phyloP scores from a whole-genome alignment of 495 filamentous ascomycete genomes.

The Annulohypoxylon stygium region DNA sequence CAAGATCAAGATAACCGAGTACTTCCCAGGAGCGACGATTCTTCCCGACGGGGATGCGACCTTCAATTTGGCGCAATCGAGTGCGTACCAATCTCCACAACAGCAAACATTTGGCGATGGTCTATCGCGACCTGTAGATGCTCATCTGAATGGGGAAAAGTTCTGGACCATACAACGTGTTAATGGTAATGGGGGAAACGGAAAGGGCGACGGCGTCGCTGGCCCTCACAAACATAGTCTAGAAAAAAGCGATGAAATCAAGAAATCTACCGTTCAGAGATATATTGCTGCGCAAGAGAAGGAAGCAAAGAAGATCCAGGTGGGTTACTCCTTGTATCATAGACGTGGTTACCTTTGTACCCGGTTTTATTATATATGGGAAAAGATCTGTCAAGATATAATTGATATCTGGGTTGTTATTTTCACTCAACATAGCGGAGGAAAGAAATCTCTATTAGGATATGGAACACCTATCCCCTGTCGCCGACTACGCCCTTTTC shows the following conservation, averaged over 20 bases:
- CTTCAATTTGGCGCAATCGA: slow-evolving; percentile 32
- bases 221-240: slow-evolving; percentile 81
- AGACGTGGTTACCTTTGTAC: slow-evolving; percentile 32
- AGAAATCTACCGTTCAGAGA: slow-evolving; percentile 84
- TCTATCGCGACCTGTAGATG: slow-evolving; percentile 29
- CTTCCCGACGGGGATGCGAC: slow-evolving; percentile 39
- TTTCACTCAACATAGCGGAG: slow-evolving; percentile 19
- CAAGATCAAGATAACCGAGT: slow-evolving; percentile 93
- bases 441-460: slow-evolving; percentile 15
- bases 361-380: slow-evolving; percentile 40
- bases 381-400: slow-evolving; percentile 23
- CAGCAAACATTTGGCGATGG: slow-evolving; percentile 43
- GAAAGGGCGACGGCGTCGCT: slow-evolving; percentile 74
- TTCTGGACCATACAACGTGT: slow-evolving; percentile 83
- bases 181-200: slow-evolving; percentile 81
- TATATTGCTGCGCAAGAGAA: slow-evolving; percentile 74
- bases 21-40: slow-evolving; percentile 70
- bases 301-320: slow-evolving; percentile 73
- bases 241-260: slow-evolving; percentile 84
- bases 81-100: slow-evolving; percentile 33
- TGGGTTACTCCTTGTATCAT: slow-evolving; percentile 61
- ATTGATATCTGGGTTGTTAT: slow-evolving; percentile 12
- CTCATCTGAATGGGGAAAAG: slow-evolving; percentile 58
- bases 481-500: slow-evolving; percentile 8
- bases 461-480: slow-evolving; percentile 16